Conservation (phyloP, 2,329 filamentous ascomycete species). For the Lecanicillium sp. region DNA sequence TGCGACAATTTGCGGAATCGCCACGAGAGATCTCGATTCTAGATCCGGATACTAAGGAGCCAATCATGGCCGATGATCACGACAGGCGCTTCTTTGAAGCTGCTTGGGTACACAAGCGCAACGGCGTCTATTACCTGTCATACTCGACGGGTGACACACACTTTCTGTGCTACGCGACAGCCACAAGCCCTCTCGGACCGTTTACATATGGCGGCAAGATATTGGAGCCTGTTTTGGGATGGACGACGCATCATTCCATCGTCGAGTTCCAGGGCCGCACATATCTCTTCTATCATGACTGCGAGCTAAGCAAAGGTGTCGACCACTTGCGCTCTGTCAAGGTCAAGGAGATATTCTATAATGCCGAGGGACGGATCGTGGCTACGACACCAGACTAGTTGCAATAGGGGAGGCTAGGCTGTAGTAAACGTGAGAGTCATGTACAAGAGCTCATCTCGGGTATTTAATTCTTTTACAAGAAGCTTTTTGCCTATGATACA, state of each 20-base stretch:
- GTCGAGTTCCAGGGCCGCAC: slow-evolving; percentile 65
- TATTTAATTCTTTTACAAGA: too few relatives aligned
- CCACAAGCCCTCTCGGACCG: slow-evolving; percentile 57
- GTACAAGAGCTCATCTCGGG: too few relatives aligned
- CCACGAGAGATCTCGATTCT: slow-evolving; percentile 58
- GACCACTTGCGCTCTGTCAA: slow-evolving; percentile 68
- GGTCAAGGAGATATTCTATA: slow-evolving; percentile 67
- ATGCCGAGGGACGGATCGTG: slow-evolving; percentile 54
- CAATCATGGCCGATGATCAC: slow-evolving; percentile 59
- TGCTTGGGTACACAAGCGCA: slow-evolving; percentile 69
- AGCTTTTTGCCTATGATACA: too few relatives aligned
- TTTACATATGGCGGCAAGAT: slow-evolving; percentile 67
- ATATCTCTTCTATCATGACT: slow-evolving; percentile 74
- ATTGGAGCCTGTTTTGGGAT: slow-evolving; percentile 68
- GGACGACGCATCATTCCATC: slow-evolving; percentile 77
- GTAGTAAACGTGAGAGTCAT: too few relatives aligned
- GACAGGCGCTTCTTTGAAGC: slow-evolving; percentile 73
- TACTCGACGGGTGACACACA: slow-evolving; percentile 76
- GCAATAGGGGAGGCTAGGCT: too few relatives aligned
- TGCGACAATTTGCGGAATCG: slow-evolving; percentile 50
- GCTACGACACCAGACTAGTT: slow-evolving; percentile 23
- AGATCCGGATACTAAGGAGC: slow-evolving; percentile 51
- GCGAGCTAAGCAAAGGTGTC: slow-evolving; percentile 58
- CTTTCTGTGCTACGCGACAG: slow-evolving; percentile 61
- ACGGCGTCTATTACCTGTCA: slow-evolving; percentile 64